phyloP scores from a whole-genome alignment of 805 yeast species.

The Yamadazyma phyllophila region DNA sequence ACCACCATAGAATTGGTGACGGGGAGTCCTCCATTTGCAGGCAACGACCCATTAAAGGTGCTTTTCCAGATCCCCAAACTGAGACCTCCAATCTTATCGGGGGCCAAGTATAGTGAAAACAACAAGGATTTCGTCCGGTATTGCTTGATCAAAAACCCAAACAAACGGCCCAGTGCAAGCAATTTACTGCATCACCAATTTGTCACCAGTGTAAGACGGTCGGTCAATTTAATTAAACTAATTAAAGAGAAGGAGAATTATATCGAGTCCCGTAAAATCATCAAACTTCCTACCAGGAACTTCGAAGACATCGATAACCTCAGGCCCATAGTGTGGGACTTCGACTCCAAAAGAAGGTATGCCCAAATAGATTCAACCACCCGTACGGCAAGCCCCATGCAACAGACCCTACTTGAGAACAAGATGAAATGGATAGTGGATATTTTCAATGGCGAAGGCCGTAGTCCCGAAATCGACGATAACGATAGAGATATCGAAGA shows the following conservation, averaged over 20 bases:
- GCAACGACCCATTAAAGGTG: constrained; percentile 74
- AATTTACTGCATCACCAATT: constrained; percentile 55
- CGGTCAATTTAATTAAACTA: constrained; percentile 28
- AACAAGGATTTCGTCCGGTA: constrained; percentile 65
- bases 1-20: constrained; percentile 82
- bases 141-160: constrained; percentile 70
- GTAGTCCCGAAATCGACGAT: not conserved
- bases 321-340: constrained; percentile 13
- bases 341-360: constrained; percentile 6
- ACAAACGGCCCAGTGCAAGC: constrained; percentile 58
- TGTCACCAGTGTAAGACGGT: constrained; percentile 37
- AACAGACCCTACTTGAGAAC: constrained; percentile 6
- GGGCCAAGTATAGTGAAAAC: constrained; percentile 40
- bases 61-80: constrained; percentile 65
- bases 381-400: constrained; percentile 13
- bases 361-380: not conserved
- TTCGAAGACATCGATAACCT: constrained; percentile 6
- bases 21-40: constrained; percentile 78
- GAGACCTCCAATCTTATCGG: constrained; percentile 59
- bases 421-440: not conserved
- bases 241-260: constrained; percentile 41
- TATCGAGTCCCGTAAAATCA: constrained; percentile 23
- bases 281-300: constrained; percentile 6
- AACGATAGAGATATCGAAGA: not conserved
- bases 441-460: not conserved